These are phyloP conservation scores for Umbelopsis sp. DNA, from an alignment of 192 early-diverging fungal genomes.

Conservation along the genomic window DNA sequence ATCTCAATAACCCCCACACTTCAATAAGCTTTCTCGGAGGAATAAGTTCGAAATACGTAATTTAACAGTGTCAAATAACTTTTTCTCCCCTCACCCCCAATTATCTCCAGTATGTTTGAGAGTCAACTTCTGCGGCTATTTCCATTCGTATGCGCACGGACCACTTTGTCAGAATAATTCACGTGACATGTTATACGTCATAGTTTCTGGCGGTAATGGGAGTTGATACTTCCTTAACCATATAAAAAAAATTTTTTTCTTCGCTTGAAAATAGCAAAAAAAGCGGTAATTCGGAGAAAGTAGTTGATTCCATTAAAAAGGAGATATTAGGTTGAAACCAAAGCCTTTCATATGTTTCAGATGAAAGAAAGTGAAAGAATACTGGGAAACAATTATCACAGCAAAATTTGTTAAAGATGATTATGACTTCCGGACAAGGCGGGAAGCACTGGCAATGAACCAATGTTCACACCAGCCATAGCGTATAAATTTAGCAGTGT, in stretches of 20 bases:
- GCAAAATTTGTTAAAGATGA: no score
- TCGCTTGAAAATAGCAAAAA: not conserved
- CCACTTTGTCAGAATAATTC: not conserved
- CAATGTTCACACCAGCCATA: no score
- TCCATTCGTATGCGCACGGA: not conserved
- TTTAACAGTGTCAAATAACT: no score
- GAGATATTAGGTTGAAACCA: not conserved
- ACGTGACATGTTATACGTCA: not conserved
- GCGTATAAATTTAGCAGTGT: not conserved
- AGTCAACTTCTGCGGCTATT: not conserved
- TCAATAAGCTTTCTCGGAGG: no score
- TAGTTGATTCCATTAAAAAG: not conserved
- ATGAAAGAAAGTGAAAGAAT: no score
- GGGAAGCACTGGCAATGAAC: no score
- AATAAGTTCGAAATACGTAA: no score
- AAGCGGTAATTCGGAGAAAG: not conserved
- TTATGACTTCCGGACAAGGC: no score
- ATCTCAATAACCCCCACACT: no score
- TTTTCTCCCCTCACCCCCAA: not conserved
- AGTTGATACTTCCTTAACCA: not conserved
- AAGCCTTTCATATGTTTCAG: not conserved
- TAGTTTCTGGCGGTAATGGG: not conserved
- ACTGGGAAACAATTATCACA: no score
- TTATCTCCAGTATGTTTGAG: not conserved
- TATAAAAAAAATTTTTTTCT: not conserved